Conservation (phyloP, 768 basidiomycete species). For the Panaeolus cyanescens region DNA sequence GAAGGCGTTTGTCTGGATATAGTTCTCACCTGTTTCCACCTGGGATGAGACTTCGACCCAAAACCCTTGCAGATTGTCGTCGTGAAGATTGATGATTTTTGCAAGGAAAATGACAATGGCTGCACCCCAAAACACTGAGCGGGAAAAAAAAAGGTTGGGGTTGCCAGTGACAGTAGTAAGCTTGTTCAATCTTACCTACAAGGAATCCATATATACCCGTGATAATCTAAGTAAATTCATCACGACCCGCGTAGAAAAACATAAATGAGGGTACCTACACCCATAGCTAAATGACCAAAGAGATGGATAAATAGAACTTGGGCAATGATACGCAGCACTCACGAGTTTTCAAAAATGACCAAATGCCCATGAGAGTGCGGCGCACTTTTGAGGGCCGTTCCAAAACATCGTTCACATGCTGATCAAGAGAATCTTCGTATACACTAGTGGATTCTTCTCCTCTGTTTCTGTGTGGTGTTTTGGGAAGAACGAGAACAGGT, state of each 20-base stretch:
- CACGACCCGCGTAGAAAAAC: not conserved
- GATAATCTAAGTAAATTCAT: slow-evolving; percentile 46
- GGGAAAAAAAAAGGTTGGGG: slow-evolving; percentile 5
- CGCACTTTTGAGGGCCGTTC: slow-evolving; percentile 58
- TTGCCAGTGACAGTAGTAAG: not conserved
- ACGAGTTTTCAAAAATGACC: slow-evolving; percentile 88
- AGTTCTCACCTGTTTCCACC: slow-evolving; percentile 65
- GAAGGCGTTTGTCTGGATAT: not conserved
- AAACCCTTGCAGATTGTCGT: slow-evolving; percentile 67
- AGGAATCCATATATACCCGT: slow-evolving; percentile 78
- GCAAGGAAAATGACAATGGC: slow-evolving; percentile 76
- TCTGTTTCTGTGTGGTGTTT: slow-evolving; percentile 32
- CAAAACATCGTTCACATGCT: slow-evolving; percentile 79
- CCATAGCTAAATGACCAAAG: slow-evolving; percentile 54
- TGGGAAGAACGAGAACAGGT: slow-evolving; percentile 63
- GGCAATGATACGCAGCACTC: slow-evolving; percentile 23
- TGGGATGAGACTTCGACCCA: slow-evolving; percentile 85
- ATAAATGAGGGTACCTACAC: slow-evolving; percentile 42
- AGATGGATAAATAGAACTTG: not conserved
- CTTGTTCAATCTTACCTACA: slow-evolving; percentile 46
- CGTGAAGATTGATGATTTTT: slow-evolving; percentile 71
- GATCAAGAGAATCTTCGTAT: slow-evolving; percentile 57
- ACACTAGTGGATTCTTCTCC: slow-evolving; percentile 30
- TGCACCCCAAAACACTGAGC: slow-evolving; percentile 80
- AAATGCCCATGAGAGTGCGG: slow-evolving; percentile 67